phyloP scores from a whole-genome alignment of 1,284 basidiomycete genomes.

The Boletellus sp. region DNA sequence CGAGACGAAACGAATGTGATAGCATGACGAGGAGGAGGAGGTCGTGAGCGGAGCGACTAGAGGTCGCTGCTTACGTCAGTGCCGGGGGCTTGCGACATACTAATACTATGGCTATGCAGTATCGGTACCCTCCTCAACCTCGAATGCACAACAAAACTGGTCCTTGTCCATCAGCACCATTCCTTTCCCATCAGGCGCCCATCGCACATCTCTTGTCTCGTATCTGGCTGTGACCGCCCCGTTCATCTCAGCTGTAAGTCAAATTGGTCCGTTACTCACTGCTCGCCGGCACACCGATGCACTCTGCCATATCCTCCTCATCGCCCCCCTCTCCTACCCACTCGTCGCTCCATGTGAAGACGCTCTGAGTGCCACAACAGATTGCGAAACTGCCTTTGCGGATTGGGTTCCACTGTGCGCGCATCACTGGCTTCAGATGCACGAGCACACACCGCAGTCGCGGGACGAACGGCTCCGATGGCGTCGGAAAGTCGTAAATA shows the following conservation, averaged over 20 bases:
- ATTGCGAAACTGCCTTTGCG: conserved; percentile 64
- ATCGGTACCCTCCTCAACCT: conserved; percentile 55
- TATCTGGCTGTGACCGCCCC: conserved; percentile 50
- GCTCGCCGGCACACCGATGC: conserved; percentile 76
- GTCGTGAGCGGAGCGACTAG: neutral
- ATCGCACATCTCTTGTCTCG: conserved; percentile 59
- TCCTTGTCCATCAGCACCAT: conserved; percentile 68
- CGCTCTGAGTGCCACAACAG: conserved; percentile 64
- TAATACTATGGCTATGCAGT: too few relatives aligned
- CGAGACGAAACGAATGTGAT: conserved; percentile 32
- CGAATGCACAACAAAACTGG: conserved; percentile 80
- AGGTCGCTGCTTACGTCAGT: conserved; percentile 27
- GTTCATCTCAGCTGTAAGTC: conserved; percentile 1
- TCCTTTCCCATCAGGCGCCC: conserved; percentile 84
- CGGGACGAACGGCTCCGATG: conserved; percentile 52
- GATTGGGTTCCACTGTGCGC: conserved; percentile 75
- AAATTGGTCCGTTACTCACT: conserved; percentile 42
- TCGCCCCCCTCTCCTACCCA: conserved; percentile 57
- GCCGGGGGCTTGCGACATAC: conserved; percentile 9
- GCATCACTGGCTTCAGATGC: conserved; percentile 56
- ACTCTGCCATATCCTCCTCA: conserved; percentile 75
- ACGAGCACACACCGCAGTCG: conserved; percentile 62
- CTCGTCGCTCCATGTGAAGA: conserved; percentile 82
- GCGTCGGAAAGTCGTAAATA: conserved; percentile 60
- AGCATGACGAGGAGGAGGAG: conserved; percentile 18